These are phyloP conservation scores for Diphasiastrum complanatum DNA, from an alignment of 83 land plant genomes.

Conservation along the genomic window DNA sequence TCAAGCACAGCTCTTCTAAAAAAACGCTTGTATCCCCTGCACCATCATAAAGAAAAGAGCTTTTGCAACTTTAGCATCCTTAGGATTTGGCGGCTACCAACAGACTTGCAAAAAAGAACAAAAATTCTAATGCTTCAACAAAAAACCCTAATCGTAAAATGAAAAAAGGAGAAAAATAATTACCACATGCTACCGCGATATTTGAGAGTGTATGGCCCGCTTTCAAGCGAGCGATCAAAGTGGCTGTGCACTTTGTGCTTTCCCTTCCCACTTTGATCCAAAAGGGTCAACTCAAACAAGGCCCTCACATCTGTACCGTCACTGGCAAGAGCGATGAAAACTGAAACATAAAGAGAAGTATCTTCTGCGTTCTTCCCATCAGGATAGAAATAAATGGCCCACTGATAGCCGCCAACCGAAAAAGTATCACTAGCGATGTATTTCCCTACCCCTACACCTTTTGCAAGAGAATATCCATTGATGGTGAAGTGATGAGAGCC, in stretches of 20 bases:
- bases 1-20: conserved; percentile 61
- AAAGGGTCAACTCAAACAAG: conserved; percentile 32
- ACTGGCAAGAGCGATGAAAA: conserved; percentile 36
- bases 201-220: conserved; percentile 39
- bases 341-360: conserved; percentile 36
- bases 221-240: conserved; percentile 36
- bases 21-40: conserved; percentile 84
- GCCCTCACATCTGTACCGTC: conserved; percentile 42
- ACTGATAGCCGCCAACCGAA: conserved; percentile 33
- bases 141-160: background rate
- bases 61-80: background rate
- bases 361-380: conserved; percentile 43
- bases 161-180: background rate
- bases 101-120: background rate
- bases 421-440: conserved; percentile 37
- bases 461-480: conserved; percentile 36
- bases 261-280: conserved; percentile 37
- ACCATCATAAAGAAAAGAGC: background rate
- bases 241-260: conserved; percentile 42
- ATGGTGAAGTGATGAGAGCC: conserved; percentile 37
- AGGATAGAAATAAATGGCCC: conserved; percentile 41
- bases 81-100: background rate
- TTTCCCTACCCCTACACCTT: conserved; percentile 39
- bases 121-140: background rate
- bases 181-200: conserved; percentile 40